Evolutionary conservation across 75 land plant species (phyloP).

Genomic region (Pseudotsuga menziesii): DNA sequence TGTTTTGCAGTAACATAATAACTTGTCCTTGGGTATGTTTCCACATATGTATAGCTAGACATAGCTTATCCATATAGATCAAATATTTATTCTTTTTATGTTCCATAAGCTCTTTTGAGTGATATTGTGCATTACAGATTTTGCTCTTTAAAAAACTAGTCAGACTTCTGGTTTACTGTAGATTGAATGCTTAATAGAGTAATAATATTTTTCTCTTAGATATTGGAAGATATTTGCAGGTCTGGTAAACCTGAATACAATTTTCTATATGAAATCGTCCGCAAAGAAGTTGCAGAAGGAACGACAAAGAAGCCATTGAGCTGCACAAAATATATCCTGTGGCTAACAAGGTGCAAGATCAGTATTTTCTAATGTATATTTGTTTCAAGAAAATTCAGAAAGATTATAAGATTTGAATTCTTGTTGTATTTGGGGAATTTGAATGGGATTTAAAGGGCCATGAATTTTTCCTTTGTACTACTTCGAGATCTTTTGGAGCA

Average conservation of each 20-base stretch:
- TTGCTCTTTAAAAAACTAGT: not conserved
- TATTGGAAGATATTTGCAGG: not conserved
- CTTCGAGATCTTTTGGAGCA: slow-evolving; percentile 51
- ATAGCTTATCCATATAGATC: no score
- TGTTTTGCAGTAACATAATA: no score
- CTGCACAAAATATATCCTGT: not conserved
- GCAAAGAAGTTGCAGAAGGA: slow-evolving; percentile 1
- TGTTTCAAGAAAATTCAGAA: no score
- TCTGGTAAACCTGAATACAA: not conserved
- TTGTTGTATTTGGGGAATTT: no score
- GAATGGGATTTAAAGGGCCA: slow-evolving; percentile 24
- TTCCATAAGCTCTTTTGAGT: no score
- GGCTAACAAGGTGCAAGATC: not conserved
- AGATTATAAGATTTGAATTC: no score
- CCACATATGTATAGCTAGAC: no score
- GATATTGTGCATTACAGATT: not conserved
- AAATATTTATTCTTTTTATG: no score
- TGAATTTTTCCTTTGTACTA: slow-evolving; percentile 64
- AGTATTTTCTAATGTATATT: no score
- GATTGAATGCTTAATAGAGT: not conserved
- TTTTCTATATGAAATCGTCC: slow-evolving; percentile 2
- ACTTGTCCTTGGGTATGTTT: no score
- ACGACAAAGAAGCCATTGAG: slow-evolving; percentile 1
- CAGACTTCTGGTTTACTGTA: not conserved
- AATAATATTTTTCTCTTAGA: not conserved